Evolutionary conservation across 2,329 filamentous ascomycete genomes (phyloP).

Genomic region (Scedosporium minutisporum): DNA sequence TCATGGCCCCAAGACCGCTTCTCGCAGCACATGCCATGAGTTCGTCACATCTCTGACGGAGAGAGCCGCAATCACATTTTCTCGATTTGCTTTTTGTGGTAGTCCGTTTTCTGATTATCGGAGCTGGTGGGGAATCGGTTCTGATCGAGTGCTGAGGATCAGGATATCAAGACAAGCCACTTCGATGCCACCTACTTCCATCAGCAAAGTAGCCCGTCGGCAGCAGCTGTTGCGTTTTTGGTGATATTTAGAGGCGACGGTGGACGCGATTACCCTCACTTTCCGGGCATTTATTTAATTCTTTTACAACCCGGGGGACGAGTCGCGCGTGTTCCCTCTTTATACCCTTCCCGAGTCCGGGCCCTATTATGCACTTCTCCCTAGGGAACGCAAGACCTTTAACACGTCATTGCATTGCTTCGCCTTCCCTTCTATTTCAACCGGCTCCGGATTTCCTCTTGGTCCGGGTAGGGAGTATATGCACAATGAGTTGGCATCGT

Average conservation of each 20-base stretch:
- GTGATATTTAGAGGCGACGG: no score
- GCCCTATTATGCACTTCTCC: background rate
- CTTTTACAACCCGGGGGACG: background rate
- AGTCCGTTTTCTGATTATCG: background rate
- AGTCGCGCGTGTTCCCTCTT: background rate
- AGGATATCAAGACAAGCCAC: background rate
- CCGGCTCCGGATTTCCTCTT: background rate
- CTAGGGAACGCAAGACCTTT: background rate
- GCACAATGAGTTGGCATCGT: constrained; percentile 7
- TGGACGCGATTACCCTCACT: no score
- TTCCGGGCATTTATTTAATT: no score
- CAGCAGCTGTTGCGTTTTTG: no score
- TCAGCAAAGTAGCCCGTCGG: no score
- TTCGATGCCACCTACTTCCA: background rate
- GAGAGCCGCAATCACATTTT: constrained; percentile 9
- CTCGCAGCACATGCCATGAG: constrained; percentile 11
- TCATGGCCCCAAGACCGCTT: constrained; percentile 8
- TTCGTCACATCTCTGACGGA: constrained; percentile 12
- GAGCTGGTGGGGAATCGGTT: background rate
- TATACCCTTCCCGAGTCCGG: background rate
- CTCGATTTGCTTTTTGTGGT: background rate
- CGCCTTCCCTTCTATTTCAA: constrained; percentile 2
- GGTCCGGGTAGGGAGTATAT: background rate
- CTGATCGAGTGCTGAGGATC: background rate
- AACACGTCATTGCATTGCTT: constrained; percentile 6